Conservation (phyloP, 1,139 yeast genomes). For the Tardiomyces depauwii region DNA sequence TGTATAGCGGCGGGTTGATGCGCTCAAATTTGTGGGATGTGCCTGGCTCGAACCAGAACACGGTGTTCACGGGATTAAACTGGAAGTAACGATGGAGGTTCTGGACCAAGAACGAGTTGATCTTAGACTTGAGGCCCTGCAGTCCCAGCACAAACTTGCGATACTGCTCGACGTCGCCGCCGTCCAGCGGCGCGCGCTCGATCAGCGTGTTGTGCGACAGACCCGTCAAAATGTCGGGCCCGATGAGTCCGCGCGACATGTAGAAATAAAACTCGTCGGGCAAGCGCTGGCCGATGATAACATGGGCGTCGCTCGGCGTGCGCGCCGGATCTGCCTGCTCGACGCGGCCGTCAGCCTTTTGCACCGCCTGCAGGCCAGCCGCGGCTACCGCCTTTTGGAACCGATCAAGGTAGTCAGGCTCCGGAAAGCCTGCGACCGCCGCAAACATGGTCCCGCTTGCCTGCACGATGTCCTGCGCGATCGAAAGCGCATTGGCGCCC, state of each 20-base stretch:
- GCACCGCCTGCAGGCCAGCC: conserved; percentile 53
- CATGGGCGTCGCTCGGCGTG: conserved; percentile 73
- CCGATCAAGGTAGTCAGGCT: conserved; percentile 23
- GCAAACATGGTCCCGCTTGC: conserved; percentile 38
- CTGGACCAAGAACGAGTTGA: conserved; percentile 58
- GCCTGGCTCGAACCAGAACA: not conserved
- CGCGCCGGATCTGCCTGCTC: conserved; percentile 36
- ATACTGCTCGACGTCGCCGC: conserved; percentile 47
- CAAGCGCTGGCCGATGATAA: conserved; percentile 70
- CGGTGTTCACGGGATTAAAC: conserved; percentile 31
- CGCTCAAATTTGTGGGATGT: not conserved
- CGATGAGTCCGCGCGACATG: conserved; percentile 64
- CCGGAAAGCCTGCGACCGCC: conserved; percentile 15
- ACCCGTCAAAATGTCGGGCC: conserved; percentile 55
- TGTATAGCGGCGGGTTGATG: not conserved
- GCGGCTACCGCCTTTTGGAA: conserved; percentile 45
- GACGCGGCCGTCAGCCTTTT: conserved; percentile 58
- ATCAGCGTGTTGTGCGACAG: conserved; percentile 52
- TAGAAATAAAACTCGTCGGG: conserved; percentile 84
- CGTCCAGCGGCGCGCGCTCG: conserved; percentile 64
- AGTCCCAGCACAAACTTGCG: conserved; percentile 41
- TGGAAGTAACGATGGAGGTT: conserved; percentile 80
- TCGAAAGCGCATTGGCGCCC: conserved; percentile 24
- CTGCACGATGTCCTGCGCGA: conserved; percentile 34
- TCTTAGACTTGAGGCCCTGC: conserved; percentile 43